Percentiles rank a stretch among this genome's conserved stretches.
These are phyloP conservation scores for Populus tomentosa DNA, from an alignment of 441 rosid genomes.

Conservation along the genomic window DNA sequence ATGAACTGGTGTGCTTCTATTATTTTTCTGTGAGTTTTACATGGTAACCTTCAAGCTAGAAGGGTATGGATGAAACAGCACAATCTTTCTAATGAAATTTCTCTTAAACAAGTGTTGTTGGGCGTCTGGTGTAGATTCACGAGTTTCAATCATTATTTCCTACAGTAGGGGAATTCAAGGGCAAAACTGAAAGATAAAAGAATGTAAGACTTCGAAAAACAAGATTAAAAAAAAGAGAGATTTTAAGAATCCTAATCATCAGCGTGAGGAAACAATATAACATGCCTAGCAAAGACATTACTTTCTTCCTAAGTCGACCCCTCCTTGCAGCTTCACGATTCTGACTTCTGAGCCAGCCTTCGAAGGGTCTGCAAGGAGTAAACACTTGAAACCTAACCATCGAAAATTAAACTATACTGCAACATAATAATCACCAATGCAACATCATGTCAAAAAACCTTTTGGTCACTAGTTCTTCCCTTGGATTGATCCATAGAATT, in stretches of 20 bases:
- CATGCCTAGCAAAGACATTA: slow-evolving; percentile 3
- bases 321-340: slow-evolving; percentile 98
- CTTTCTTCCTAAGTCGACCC: slow-evolving; percentile 92
- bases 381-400: slow-evolving; percentile 7
- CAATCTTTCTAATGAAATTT: background rate
- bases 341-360: slow-evolving; percentile 97
- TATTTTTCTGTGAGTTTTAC: too few relatives aligned
- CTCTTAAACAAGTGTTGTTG: background rate
- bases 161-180: background rate
- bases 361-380: slow-evolving; percentile 68
- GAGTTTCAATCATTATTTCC: background rate
- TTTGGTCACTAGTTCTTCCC: slow-evolving; percentile 55
- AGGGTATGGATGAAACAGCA: background rate
- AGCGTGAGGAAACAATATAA: background rate
- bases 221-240: background rate
- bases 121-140: too few relatives aligned
- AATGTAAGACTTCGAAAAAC: background rate
- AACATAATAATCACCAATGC: background rate
- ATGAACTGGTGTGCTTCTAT: background rate
- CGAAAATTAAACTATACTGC: background rate
- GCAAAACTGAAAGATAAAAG: background rate
- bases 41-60: too few relatives aligned
- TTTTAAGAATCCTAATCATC: background rate
- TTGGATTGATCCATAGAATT: slow-evolving; percentile 63
- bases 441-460: slow-evolving; percentile 33